A percentile compares a stretch with the other conserved stretches of the same genome.
phyloP scores from a whole-genome alignment of 495 filamentous ascomycete species.

The Darksidea phi region DNA sequence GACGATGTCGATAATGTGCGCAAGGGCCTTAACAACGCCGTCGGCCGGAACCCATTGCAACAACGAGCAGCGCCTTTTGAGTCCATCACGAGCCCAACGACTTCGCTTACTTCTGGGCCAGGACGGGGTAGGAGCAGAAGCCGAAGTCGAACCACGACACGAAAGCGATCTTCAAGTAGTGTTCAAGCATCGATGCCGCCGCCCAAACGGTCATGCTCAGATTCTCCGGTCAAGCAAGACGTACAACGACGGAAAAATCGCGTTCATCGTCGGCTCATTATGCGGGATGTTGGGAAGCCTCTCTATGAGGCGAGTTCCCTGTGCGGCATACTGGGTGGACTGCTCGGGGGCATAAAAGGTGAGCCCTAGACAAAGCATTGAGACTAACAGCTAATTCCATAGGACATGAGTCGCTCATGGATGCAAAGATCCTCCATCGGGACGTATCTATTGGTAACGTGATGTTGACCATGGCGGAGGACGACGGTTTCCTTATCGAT shows the following conservation, averaged over 20 bases:
- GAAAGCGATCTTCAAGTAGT: slow-evolving; percentile 25
- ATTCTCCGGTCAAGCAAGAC: slow-evolving; percentile 31
- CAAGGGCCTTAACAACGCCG: slow-evolving; percentile 34
- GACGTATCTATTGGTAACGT: slow-evolving; percentile 47
- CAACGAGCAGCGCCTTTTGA: slow-evolving; percentile 15
- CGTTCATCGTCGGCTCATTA: slow-evolving; percentile 29
- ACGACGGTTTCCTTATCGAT: slow-evolving; percentile 32
- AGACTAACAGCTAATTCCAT: slow-evolving; percentile 23
- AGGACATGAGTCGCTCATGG: slow-evolving; percentile 35
- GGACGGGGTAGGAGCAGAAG: slow-evolving; percentile 25
- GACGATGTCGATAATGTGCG: slow-evolving; percentile 42
- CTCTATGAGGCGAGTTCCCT: slow-evolving; percentile 28
- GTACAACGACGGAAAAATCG: slow-evolving; percentile 23
- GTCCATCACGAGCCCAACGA: slow-evolving; percentile 13
- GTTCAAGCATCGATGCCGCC: slow-evolving; percentile 20
- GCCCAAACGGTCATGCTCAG: slow-evolving; percentile 28
- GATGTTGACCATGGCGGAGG: slow-evolving; percentile 44
- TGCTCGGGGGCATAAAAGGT: slow-evolving; percentile 31
- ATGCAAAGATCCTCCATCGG: slow-evolving; percentile 33
- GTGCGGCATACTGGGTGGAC: slow-evolving; percentile 22
- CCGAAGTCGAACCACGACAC: slow-evolving; percentile 8
- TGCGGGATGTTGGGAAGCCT: slow-evolving; percentile 26
- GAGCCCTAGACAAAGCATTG: slow-evolving; percentile 10
- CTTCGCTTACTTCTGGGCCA: slow-evolving; percentile 7
- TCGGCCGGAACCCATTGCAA: slow-evolving; percentile 26